phyloP scores from a whole-genome alignment of 2,329 filamentous ascomycete genomes.

The Aspergillus brasiliensis region DNA sequence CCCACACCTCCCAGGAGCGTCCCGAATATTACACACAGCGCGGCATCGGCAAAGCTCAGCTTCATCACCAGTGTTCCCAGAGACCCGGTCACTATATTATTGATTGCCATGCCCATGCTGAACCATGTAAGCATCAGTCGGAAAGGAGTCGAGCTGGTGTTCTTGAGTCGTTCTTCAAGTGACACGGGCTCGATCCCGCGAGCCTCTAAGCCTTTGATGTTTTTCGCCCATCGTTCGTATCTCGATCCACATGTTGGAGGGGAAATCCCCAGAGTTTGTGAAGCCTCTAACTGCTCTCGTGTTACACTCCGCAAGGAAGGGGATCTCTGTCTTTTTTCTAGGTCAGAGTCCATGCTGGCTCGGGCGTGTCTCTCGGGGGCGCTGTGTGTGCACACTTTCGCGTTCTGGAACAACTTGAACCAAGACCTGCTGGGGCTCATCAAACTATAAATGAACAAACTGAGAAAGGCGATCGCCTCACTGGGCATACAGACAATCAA shows the following conservation, averaged over 20 bases:
- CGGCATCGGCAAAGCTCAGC: constrained; percentile 45
- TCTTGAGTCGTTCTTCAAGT: constrained; percentile 29
- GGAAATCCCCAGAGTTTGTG: constrained; percentile 13
- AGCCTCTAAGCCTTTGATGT: constrained; percentile 29
- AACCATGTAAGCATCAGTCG: constrained; percentile 43
- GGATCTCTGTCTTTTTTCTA: constrained; percentile 30
- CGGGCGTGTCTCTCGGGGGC: background rate
- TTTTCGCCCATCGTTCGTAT: constrained; percentile 27
- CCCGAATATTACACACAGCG: constrained; percentile 42
- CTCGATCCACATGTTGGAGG: constrained; percentile 12
- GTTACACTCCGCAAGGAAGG: constrained; percentile 27
- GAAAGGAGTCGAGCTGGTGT: constrained; percentile 28
- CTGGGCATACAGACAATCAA: constrained; percentile 15
- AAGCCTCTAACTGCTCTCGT: constrained; percentile 23
- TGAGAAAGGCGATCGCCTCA: background rate
- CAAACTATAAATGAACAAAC: background rate
- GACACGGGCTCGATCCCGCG: constrained; percentile 32
- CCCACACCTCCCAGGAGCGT: constrained; percentile 36
- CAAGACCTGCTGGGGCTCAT: constrained; percentile 4
- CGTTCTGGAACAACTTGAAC: background rate
- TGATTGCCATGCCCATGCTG: constrained; percentile 43
- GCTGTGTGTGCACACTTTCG: background rate
- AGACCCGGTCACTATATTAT: constrained; percentile 47
- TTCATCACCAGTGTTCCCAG: constrained; percentile 43
- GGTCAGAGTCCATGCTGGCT: constrained; percentile 20